Percentiles rank a stretch among this genome's conserved stretches.
Evolutionary conservation across 208 protist genomes (phyloP).

Genomic region (Leishmania tropica): DNA sequence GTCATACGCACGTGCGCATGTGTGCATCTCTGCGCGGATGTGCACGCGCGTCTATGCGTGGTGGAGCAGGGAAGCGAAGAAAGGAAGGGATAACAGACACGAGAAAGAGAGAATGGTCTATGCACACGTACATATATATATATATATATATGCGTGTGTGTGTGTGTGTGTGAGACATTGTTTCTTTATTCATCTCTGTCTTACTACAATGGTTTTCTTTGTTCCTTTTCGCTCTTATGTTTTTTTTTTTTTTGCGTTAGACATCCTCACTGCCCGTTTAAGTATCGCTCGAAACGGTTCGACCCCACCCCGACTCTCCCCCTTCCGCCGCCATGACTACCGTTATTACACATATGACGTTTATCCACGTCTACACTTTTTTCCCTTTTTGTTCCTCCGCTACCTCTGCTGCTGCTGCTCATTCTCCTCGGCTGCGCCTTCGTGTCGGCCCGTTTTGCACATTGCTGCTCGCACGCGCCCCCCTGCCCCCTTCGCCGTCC

Average conservation of each 20-base stretch:
- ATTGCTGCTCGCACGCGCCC: not conserved
- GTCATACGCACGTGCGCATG: constrained; percentile 5
- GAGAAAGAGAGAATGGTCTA: not conserved
- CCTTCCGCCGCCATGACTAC: not conserved
- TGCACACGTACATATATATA: not conserved
- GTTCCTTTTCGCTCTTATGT: not conserved
- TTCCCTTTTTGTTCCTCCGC: not conserved
- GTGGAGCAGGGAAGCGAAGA: not conserved
- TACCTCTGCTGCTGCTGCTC: not conserved
- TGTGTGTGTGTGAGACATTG: no score
- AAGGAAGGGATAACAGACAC: constrained; percentile 4
- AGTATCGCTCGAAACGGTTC: no score
- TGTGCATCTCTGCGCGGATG: constrained; percentile 9
- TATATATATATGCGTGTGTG: not conserved
- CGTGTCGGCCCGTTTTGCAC: not conserved
- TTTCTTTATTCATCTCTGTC: not conserved
- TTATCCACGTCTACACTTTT: not conserved
- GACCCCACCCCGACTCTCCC: not conserved
- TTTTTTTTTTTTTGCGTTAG: not conserved
- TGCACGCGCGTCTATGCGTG: not conserved
- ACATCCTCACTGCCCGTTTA: not conserved
- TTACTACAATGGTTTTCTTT: no score
- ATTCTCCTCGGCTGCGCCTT: not conserved
- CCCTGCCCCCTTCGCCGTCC: not conserved
- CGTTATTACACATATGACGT: not conserved